Conservation (phyloP, 106 monocot species). For the Allium fistulosum region DNA sequence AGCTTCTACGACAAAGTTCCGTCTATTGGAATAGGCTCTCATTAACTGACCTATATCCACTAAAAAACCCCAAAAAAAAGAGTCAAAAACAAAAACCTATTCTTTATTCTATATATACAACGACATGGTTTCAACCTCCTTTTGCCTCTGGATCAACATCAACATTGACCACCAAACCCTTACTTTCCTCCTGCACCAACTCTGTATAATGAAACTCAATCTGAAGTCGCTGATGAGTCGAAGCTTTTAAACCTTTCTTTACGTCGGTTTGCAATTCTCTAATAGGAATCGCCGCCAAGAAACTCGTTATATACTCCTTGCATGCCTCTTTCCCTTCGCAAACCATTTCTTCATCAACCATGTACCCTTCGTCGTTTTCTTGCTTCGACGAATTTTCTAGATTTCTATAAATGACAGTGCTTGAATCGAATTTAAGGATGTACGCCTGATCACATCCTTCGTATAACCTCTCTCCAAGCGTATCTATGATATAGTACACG, state of each 20-base stretch:
- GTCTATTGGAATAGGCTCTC: too few relatives aligned
- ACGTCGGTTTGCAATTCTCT: conserved; percentile 59
- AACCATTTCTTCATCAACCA: conserved; percentile 12
- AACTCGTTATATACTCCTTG: conserved; percentile 81
- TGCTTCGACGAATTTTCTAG: not conserved
- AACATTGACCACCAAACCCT: not conserved
- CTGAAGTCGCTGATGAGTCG: conserved; percentile 64
- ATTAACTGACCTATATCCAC: too few relatives aligned
- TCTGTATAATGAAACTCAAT: conserved; percentile 84
- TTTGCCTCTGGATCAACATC: not conserved
- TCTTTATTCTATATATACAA: too few relatives aligned
- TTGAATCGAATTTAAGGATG: conserved; percentile 72
- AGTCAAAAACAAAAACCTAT: too few relatives aligned
- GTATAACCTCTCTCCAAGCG: conserved; percentile 85
- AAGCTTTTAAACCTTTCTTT: conserved; percentile 50
- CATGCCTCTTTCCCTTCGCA: conserved; percentile 54
- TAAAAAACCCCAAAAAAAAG: too few relatives aligned
- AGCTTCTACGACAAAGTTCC: too few relatives aligned
- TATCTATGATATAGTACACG: conserved; percentile 86
- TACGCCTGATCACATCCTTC: conserved; percentile 87
- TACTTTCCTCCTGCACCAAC: conserved; percentile 7
- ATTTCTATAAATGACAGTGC: conserved; percentile 34
- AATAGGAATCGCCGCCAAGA: conserved; percentile 70
- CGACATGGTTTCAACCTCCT: not conserved
- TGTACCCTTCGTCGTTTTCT: conserved; percentile 7